These are phyloP conservation scores for Globisporangium okanoganense DNA, from an alignment of 352 stramenopile genomes.

Conservation along the genomic window DNA sequence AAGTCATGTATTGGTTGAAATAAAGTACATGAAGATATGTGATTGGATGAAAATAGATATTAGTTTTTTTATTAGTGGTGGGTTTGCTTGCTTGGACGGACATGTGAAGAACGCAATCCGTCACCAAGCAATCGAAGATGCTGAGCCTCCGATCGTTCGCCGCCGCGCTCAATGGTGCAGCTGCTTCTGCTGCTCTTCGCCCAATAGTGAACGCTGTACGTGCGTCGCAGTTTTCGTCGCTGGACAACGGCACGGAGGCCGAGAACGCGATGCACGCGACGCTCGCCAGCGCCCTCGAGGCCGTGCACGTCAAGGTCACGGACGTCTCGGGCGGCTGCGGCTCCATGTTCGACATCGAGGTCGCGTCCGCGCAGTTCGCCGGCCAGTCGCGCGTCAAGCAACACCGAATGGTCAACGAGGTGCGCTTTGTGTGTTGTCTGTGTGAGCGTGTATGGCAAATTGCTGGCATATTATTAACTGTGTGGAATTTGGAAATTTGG, in stretches of 20 bases:
- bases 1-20: too few relatives aligned
- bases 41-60: too few relatives aligned
- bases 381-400: slow-evolving; percentile 85
- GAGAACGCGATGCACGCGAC: slow-evolving; percentile 71
- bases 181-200: neutral
- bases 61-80: too few relatives aligned
- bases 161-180: neutral
- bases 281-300: slow-evolving; percentile 52
- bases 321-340: slow-evolving; percentile 88
- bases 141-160: slow-evolving; percentile 7
- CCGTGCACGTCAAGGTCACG: slow-evolving; percentile 77
- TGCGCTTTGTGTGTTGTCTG: slow-evolving; percentile 14
- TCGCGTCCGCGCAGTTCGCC: slow-evolving; percentile 72
- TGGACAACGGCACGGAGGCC: slow-evolving; percentile 31
- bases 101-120: neutral
- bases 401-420: slow-evolving; percentile 85
- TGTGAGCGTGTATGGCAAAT: neutral
- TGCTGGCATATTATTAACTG: neutral
- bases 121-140: slow-evolving; percentile 3
- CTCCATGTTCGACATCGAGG: slow-evolving; percentile 87
- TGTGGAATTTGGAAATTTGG: neutral
- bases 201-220: neutral
- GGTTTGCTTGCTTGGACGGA: too few relatives aligned
- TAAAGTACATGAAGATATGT: too few relatives aligned
- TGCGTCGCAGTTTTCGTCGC: slow-evolving; percentile 13